phyloP scores from a whole-genome alignment of 139 green algal species.

The Chloropicon primus region DNA sequence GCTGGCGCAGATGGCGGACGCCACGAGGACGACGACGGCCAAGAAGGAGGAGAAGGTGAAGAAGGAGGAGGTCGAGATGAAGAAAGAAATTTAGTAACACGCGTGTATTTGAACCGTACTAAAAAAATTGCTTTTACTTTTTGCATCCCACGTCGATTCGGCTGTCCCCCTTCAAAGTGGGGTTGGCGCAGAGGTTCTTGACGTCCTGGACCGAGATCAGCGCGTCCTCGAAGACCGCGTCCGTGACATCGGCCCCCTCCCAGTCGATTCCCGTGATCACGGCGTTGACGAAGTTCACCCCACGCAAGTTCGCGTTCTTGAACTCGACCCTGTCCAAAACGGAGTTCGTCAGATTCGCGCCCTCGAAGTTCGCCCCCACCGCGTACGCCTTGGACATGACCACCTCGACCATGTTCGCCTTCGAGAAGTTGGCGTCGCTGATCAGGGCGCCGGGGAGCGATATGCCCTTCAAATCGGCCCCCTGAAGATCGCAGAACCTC shows the following conservation, averaged over 20 bases:
- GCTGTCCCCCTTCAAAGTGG: slow-evolving; percentile 55
- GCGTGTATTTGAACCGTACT: background rate
- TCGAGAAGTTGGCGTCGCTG: slow-evolving; percentile 30
- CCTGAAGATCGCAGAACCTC: slow-evolving; percentile 33
- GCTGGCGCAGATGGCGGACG: background rate
- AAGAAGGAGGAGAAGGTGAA: no score
- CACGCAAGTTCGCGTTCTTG: slow-evolving; percentile 43
- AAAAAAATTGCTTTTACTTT: background rate
- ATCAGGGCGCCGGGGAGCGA: slow-evolving; percentile 79
- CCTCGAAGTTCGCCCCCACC: slow-evolving; percentile 44
- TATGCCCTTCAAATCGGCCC: slow-evolving; percentile 59
- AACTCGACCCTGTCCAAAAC: slow-evolving; percentile 86
- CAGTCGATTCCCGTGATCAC: slow-evolving; percentile 54
- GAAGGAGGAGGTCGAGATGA: background rate
- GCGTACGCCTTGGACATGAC: slow-evolving; percentile 90
- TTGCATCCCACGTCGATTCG: slow-evolving; percentile 50
- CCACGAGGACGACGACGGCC: no score
- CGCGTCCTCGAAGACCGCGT: slow-evolving; percentile 75
- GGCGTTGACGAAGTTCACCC: slow-evolving; percentile 50
- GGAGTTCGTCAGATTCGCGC: slow-evolving; percentile 78
- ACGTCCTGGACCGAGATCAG: slow-evolving; percentile 60
- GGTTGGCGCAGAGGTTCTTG: slow-evolving; percentile 33
- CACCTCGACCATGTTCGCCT: slow-evolving; percentile 37
- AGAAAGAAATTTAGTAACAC: background rate
- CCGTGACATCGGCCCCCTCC: slow-evolving; percentile 58